Conservation (phyloP, 2,329 filamentous ascomycete genomes). For the Lomentospora prolificans region DNA sequence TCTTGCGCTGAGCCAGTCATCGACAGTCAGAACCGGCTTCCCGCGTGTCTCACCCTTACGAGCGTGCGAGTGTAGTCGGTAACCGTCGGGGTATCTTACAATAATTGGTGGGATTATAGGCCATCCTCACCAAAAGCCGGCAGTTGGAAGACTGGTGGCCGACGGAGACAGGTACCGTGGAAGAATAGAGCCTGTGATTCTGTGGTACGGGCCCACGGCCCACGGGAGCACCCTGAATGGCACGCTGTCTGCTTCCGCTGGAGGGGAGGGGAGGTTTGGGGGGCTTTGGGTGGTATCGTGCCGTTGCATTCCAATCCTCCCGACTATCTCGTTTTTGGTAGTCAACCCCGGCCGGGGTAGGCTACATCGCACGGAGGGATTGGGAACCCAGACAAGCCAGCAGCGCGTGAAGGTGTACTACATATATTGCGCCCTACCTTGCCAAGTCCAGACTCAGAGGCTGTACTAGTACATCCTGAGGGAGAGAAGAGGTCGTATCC, state of each 20-base stretch:
- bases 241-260: not conserved
- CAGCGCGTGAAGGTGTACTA: not conserved
- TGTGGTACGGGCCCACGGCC: conserved; percentile 1
- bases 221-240: conserved; percentile 1
- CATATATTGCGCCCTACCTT: too few relatives aligned
- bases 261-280: not conserved
- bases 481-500: too few relatives aligned
- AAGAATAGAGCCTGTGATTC: not conserved
- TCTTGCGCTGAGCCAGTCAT: not conserved
- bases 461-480: too few relatives aligned
- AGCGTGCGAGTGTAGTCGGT: too few relatives aligned
- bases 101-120: not conserved
- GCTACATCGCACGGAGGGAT: not conserved
- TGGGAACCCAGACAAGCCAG: not conserved
- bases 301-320: conserved; percentile 1
- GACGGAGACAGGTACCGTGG: not conserved
- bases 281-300: not conserved
- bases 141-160: not conserved
- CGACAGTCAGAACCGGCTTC: too few relatives aligned
- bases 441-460: too few relatives aligned
- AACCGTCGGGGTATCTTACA: too few relatives aligned
- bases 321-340: not conserved
- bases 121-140: not conserved
- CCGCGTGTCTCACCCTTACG: too few relatives aligned
- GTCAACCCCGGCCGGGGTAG: conserved; percentile 1